Conservation (phyloP, 1,284 basidiomycete species). For the Puccinia novopanici region DNA sequence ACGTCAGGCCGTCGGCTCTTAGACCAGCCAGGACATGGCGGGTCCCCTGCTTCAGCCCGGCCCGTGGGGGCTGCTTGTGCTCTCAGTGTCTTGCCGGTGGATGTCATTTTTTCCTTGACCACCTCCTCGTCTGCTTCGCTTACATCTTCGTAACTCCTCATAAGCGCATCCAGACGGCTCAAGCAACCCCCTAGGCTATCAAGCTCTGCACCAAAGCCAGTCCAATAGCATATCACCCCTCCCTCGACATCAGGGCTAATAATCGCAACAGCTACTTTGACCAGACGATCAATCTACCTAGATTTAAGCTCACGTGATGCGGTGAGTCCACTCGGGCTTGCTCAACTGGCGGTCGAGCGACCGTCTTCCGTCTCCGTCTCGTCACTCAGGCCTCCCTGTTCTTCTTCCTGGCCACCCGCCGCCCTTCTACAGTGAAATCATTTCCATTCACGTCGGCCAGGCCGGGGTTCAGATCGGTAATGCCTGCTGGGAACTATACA, state of each 20-base stretch:
- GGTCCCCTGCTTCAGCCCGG: no score
- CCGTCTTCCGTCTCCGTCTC: no score
- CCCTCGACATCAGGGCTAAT: background rate
- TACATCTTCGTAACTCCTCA: constrained; percentile 13
- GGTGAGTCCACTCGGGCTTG: background rate
- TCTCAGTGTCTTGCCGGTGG: background rate
- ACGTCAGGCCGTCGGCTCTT: no score
- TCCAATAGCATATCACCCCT: no score
- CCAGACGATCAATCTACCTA: background rate
- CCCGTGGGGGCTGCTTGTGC: no score
- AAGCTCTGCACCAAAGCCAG: no score
- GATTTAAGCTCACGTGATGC: background rate
- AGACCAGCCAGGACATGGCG: no score
- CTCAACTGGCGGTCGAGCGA: background rate
- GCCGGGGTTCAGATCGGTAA: constrained; percentile 96
- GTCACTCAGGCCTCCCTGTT: no score
- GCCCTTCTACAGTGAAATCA: constrained; percentile 65
- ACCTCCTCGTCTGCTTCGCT: constrained; percentile 6
- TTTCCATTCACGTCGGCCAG: constrained; percentile 91
- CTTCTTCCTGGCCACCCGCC: background rate
- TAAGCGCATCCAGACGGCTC: background rate
- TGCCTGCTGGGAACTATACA: constrained; percentile 83
- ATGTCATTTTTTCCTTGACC: background rate
- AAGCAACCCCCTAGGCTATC: background rate
- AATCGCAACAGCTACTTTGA: background rate